Percentiles rank a stretch among this genome's conserved stretches.
These are phyloP conservation scores for Backusella mclennaniae DNA, from an alignment of 192 early-diverging fungal species.

Conservation along the genomic window DNA sequence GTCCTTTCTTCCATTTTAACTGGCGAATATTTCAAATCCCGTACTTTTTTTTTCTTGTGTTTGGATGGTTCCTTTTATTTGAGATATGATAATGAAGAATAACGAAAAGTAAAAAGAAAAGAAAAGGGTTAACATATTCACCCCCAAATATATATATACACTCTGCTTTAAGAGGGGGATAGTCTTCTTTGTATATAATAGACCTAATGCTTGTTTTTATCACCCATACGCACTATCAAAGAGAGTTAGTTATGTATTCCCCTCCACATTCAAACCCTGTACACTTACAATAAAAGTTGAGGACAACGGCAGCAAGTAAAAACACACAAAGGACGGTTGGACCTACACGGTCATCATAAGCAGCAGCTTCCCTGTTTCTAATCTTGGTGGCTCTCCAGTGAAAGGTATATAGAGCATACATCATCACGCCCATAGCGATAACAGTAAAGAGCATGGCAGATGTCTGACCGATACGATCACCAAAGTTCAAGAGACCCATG, in stretches of 20 bases:
- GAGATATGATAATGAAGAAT: neutral
- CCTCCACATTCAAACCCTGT: neutral
- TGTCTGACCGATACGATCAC: constrained; percentile 57
- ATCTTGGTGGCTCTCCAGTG: constrained; percentile 81
- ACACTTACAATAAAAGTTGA: constrained; percentile 67
- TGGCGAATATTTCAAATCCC: neutral
- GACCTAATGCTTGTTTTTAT: neutral
- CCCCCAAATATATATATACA: neutral
- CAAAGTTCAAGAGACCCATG: constrained; percentile 81
- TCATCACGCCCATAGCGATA: constrained; percentile 70
- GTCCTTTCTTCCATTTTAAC: neutral
- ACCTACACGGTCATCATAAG: constrained; percentile 76
- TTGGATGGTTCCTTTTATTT: neutral
- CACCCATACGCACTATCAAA: constrained; percentile 8
- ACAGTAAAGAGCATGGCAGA: constrained; percentile 56
- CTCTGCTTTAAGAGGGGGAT: neutral
- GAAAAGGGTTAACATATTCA: neutral
- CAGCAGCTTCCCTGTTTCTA: constrained; percentile 70
- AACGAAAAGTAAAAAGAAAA: neutral
- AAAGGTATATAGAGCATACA: constrained; percentile 75
- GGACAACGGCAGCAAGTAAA: constrained; percentile 60
- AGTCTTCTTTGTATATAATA: neutral
- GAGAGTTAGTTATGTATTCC: neutral
- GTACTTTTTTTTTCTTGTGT: neutral
- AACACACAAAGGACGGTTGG: constrained; percentile 70